phyloP scores from a whole-genome alignment of 176 grass and related monocot genomes.

The Triticum turgidum region DNA sequence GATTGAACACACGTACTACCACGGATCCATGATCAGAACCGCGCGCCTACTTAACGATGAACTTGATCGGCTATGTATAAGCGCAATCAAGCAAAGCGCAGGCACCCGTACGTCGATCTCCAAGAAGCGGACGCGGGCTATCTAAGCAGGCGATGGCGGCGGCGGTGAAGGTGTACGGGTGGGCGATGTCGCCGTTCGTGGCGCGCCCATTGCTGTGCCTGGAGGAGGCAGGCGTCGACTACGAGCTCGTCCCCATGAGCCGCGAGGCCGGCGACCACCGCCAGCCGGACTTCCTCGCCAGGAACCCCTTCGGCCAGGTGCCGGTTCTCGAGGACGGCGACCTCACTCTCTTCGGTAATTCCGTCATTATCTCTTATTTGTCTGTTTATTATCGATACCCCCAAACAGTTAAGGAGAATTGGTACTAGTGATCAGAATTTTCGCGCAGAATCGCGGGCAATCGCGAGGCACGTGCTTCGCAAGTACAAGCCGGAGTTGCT shows the following conservation, averaged over 20 bases:
- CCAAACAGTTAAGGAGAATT: too few species aligned
- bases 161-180: constrained; percentile 39
- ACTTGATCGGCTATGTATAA: too few species aligned
- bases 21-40: too few species aligned
- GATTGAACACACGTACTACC: too few species aligned
- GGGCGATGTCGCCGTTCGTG: constrained; percentile 38
- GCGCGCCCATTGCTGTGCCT: not conserved
- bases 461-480: constrained; percentile 1
- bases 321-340: constrained; percentile 30
- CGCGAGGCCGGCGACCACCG: constrained; percentile 18
- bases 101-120: not conserved
- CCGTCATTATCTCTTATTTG: too few species aligned
- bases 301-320: constrained; percentile 41
- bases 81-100: too few species aligned
- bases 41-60: too few species aligned
- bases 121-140: not conserved
- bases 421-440: too few species aligned
- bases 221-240: constrained; percentile 14
- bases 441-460: too few species aligned
- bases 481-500: constrained; percentile 30
- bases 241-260: constrained; percentile 40
- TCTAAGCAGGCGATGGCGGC: not conserved
- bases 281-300: constrained; percentile 40
- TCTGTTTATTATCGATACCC: too few species aligned
- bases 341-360: not conserved